Conservation (phyloP, 2,329 filamentous ascomycete genomes). For the Paracoccidioides brasiliensis region DNA sequence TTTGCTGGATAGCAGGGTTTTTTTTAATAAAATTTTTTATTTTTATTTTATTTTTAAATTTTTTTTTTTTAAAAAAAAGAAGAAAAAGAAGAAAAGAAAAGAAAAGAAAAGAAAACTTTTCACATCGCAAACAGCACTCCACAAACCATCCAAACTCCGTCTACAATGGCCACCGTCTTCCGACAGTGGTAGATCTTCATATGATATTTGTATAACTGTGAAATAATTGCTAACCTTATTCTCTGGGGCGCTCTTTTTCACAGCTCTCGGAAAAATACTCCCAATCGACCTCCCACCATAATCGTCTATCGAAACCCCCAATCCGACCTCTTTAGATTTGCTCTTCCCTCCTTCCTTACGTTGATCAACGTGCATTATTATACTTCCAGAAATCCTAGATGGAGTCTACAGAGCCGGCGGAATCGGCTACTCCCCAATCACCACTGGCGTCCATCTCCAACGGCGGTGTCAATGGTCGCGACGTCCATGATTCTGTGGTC, state of each 20-base stretch:
- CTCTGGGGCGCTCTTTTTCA: neutral
- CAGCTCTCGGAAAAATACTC: neutral
- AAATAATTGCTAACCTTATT: neutral
- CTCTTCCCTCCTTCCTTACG: neutral
- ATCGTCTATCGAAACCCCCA: neutral
- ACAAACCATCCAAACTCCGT: neutral
- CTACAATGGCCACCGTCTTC: neutral
- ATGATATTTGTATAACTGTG: neutral
- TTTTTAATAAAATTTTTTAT: too few species aligned
- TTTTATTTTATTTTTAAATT: too few species aligned
- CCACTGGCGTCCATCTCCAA: neutral
- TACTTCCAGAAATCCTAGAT: conserved; percentile 15
- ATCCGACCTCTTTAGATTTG: neutral
- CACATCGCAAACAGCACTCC: neutral
- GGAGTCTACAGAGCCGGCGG: conserved; percentile 27
- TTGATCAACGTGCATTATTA: conserved; percentile 2
- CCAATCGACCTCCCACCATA: neutral
- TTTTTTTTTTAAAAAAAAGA: too few species aligned
- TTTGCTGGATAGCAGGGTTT: neutral
- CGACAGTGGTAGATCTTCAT: neutral
- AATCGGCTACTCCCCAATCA: conserved; percentile 21
- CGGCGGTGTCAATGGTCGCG: conserved; percentile 22
- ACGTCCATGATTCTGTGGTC: conserved; percentile 31
- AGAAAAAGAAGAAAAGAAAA: too few species aligned
- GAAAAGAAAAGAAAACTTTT: neutral